These are phyloP conservation scores for Carpinus fangiana DNA, from an alignment of 306 rosid genomes.

Conservation along the genomic window DNA sequence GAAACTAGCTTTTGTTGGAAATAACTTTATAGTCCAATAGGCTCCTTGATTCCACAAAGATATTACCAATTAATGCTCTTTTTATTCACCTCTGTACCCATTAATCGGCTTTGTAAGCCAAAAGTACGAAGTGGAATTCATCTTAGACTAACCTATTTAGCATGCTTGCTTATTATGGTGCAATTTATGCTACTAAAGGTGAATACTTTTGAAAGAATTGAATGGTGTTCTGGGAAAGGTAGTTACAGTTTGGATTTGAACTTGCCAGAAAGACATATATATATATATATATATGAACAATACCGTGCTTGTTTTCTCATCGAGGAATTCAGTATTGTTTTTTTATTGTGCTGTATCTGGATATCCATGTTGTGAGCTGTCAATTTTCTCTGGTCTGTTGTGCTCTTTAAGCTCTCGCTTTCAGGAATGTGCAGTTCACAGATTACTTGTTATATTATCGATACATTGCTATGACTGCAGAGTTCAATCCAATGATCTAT, in stretches of 20 bases:
- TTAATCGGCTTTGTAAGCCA: neutral
- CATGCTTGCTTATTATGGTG: neutral
- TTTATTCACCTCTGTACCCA: too few relatives aligned
- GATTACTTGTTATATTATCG: neutral
- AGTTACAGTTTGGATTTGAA: neutral
- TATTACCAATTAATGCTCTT: too few relatives aligned
- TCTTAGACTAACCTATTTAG: neutral
- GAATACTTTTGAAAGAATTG: neutral
- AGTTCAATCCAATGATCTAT: neutral
- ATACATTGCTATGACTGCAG: neutral
- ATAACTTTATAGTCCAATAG: too few relatives aligned
- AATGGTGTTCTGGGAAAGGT: neutral
- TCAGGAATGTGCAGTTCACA: neutral
- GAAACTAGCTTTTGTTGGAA: neutral
- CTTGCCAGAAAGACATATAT: neutral
- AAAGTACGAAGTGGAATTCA: neutral
- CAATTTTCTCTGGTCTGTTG: neutral
- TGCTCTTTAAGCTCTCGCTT: neutral
- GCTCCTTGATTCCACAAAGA: too few relatives aligned
- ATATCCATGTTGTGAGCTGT: neutral
- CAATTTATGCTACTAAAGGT: neutral
- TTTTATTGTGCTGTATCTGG: neutral
- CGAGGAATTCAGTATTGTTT: neutral
- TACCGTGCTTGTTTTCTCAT: neutral
- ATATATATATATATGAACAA: too few relatives aligned